A percentile compares a stretch with the other conserved stretches of the same genome.
Conservation (phyloP, 441 rosid genomes). For the Populus tomentosa region DNA sequence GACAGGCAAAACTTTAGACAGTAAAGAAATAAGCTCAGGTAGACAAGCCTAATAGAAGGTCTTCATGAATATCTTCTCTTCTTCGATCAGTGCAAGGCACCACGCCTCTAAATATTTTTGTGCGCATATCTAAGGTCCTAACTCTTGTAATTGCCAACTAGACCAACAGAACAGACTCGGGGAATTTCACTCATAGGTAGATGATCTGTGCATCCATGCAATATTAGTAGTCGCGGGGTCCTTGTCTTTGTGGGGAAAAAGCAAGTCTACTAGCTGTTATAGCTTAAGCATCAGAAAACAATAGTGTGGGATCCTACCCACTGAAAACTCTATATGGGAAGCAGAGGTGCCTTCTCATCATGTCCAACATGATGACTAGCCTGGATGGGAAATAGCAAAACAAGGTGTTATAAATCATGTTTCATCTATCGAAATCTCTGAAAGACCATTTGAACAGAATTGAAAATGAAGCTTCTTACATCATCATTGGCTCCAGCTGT, state of each 20-base stretch:
- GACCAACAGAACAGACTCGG: background rate
- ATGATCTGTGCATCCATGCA: too few relatives aligned
- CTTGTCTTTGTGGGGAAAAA: too few relatives aligned
- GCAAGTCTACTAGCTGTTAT: too few relatives aligned
- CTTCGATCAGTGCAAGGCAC: background rate
- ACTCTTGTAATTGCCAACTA: background rate
- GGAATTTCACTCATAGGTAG: background rate
- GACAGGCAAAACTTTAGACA: background rate
- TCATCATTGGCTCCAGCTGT: constrained; percentile 92
- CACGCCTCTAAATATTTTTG: background rate
- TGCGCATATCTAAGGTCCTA: background rate
- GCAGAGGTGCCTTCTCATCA: constrained; percentile 81
- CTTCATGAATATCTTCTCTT: background rate
- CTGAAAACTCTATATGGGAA: background rate
- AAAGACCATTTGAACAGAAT: background rate
- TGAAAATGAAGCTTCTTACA: constrained; percentile 30
- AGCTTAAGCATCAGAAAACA: too few relatives aligned
- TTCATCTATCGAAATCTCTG: background rate
- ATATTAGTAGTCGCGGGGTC: too few relatives aligned
- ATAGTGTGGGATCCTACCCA: background rate
- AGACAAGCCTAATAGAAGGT: background rate
- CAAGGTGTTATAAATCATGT: background rate
- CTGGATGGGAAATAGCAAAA: constrained; percentile 32
- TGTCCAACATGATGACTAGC: constrained; percentile 63
- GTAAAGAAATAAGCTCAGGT: background rate